Percentiles rank a stretch among this genome's conserved stretches.
Conservation (phyloP, 768 basidiomycete species). For the Leccinum arenicola region DNA sequence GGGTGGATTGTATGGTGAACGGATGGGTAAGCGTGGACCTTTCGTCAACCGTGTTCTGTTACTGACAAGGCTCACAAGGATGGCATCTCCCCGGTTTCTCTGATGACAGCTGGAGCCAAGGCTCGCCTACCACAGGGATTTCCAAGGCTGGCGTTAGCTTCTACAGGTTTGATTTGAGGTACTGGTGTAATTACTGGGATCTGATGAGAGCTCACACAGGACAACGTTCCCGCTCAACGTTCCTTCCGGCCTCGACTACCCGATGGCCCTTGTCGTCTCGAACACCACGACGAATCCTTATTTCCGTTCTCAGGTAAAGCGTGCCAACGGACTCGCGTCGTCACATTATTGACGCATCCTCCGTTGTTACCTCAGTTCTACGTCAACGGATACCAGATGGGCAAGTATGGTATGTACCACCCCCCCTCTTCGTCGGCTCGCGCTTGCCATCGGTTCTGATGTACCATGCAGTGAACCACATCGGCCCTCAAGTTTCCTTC, state of each 20-base stretch:
- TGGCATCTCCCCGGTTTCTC: conserved; percentile 61
- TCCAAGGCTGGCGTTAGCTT: conserved; percentile 45
- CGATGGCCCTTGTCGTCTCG: conserved; percentile 42
- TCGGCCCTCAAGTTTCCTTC: conserved; percentile 25
- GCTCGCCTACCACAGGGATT: conserved; percentile 42
- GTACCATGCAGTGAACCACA: conserved; percentile 16
- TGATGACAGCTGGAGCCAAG: conserved; percentile 42
- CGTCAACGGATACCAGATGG: conserved; percentile 27
- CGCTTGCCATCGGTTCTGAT: background rate
- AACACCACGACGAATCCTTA: conserved; percentile 43
- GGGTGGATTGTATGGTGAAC: conserved; percentile 56
- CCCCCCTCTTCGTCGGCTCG: too few species aligned
- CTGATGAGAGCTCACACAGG: conserved; percentile 11
- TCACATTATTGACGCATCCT: background rate
- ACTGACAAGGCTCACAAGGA: conserved; percentile 9
- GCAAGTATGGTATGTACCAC: conserved; percentile 21
- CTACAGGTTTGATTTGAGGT: conserved; percentile 35
- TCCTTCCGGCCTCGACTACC: conserved; percentile 47
- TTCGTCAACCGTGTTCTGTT: background rate
- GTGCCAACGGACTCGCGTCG: background rate
- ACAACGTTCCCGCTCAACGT: conserved; percentile 42
- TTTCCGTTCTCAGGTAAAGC: conserved; percentile 36
- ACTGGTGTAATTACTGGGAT: background rate
- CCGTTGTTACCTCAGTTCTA: conserved; percentile 15
- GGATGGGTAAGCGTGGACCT: conserved; percentile 33